These are phyloP conservation scores for Diutina sp. DNA, from an alignment of 1,139 yeast genomes.

Conservation along the genomic window DNA sequence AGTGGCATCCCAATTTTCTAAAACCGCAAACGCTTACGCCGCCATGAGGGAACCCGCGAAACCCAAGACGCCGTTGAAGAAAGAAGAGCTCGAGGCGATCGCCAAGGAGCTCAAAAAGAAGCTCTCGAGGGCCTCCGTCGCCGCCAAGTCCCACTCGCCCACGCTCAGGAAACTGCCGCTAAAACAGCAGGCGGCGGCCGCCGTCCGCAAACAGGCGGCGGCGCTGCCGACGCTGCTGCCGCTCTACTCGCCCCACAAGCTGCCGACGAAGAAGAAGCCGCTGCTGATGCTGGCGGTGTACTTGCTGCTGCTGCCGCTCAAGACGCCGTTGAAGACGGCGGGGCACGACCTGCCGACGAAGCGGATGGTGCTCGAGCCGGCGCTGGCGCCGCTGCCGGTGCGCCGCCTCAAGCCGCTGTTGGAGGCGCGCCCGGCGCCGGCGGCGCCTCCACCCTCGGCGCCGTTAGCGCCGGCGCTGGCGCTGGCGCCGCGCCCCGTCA, in stretches of 20 bases:
- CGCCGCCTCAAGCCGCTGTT: background rate
- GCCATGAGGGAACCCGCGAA: constrained; percentile 5
- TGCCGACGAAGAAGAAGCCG: background rate
- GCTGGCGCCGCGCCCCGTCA: constrained; percentile 9
- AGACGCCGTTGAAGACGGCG: background rate
- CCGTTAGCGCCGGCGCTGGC: background rate
- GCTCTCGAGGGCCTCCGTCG: constrained; percentile 30
- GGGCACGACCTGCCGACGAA: background rate
- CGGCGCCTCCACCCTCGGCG: background rate
- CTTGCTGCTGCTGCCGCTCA: constrained; percentile 2
- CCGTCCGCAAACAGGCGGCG: constrained; percentile 8
- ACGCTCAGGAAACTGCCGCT: constrained; percentile 9
- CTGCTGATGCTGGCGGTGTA: background rate
- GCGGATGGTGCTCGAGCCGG: constrained; percentile 1
- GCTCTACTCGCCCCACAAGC: background rate
- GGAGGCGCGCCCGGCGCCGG: background rate
- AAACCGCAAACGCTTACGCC: no score
- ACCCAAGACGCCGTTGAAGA: constrained; percentile 27
- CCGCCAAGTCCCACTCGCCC: constrained; percentile 24
- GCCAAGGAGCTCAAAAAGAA: constrained; percentile 33
- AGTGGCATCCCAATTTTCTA: no score
- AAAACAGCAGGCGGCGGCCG: constrained; percentile 11
- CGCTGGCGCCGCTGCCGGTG: background rate
- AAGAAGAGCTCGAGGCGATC: constrained; percentile 34
- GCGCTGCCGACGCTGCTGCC: constrained; percentile 11